These are phyloP conservation scores for Agapanthus africanus DNA, from an alignment of 106 monocot genomes.

Conservation along the genomic window DNA sequence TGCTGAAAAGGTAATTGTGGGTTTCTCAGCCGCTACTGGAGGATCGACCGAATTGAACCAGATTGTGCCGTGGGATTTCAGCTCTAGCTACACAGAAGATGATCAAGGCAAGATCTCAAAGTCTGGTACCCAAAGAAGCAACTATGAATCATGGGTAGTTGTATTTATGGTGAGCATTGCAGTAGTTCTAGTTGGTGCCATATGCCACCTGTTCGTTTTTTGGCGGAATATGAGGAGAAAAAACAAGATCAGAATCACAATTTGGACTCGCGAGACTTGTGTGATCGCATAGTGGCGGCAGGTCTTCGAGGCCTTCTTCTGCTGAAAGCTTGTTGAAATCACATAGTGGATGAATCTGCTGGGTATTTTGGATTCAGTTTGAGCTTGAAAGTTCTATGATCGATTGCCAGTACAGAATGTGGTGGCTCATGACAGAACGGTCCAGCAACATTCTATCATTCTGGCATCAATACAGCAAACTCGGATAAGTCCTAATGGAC, in stretches of 20 bases:
- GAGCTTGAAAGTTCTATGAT: too few species aligned
- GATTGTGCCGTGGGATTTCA: constrained; percentile 4
- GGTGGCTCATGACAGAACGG: too few species aligned
- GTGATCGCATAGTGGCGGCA: too few species aligned
- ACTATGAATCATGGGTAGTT: background rate
- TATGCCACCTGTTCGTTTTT: background rate
- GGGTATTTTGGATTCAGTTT: too few species aligned
- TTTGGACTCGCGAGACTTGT: too few species aligned
- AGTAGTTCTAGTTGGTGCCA: background rate
- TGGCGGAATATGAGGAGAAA: background rate
- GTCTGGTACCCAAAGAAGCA: background rate
- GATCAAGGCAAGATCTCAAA: background rate
- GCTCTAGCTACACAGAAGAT: background rate
- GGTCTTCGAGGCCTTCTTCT: too few species aligned
- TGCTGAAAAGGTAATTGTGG: background rate
- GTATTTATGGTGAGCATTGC: background rate
- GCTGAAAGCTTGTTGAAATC: too few species aligned
- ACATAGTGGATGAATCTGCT: too few species aligned
- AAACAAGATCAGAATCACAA: background rate
- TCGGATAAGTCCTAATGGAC: too few species aligned
- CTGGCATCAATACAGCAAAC: too few species aligned
- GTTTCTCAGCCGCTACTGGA: background rate
- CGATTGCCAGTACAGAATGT: too few species aligned
- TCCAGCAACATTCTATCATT: too few species aligned
- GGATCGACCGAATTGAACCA: background rate